Evolutionary conservation across 257 asterid species (phyloP).

Genomic region (Knoxia roxburghii): DNA sequence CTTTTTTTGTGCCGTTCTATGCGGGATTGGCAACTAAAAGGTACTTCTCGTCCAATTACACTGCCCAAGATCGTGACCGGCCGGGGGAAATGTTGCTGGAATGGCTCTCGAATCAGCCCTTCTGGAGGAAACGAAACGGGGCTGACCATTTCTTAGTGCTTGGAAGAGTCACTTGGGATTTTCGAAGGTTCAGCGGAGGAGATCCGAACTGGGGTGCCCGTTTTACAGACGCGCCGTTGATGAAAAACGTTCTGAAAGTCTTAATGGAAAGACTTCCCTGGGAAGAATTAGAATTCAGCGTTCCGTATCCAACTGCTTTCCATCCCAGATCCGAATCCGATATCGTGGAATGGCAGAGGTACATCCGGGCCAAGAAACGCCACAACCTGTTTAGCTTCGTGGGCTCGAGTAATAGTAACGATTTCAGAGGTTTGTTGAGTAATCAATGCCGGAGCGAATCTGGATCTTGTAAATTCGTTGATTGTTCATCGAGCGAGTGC

Average conservation of each 20-base stretch:
- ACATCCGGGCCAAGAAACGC: background rate
- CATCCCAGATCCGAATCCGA: constrained; percentile 54
- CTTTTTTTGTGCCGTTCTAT: too few species aligned
- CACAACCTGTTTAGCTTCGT: constrained; percentile 32
- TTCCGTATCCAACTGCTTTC: constrained; percentile 54
- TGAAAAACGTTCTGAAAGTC: constrained; percentile 21
- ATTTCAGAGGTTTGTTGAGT: constrained; percentile 45
- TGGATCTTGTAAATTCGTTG: too few species aligned
- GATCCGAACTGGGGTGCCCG: constrained; percentile 49
- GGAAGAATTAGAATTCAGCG: constrained; percentile 46
- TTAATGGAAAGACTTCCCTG: constrained; percentile 38
- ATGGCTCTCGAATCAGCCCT: constrained; percentile 38
- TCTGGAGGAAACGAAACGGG: constrained; percentile 42
- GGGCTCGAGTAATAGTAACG: constrained; percentile 47
- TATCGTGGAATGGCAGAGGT: constrained; percentile 38
- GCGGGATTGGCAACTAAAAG: constrained; percentile 38
- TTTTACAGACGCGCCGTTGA: constrained; percentile 34
- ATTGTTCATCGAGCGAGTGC: constrained; percentile 40
- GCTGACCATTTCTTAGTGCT: constrained; percentile 52
- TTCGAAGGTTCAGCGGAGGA: constrained; percentile 32
- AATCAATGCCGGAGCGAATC: constrained; percentile 19
- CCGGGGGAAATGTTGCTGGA: constrained; percentile 34
- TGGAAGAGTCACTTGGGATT: constrained; percentile 60
- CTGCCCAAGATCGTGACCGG: constrained; percentile 40
- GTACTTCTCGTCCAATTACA: constrained; percentile 44